A percentile compares a stretch with the other conserved stretches of the same genome.
Conservation (phyloP, 2,329 filamentous ascomycete species). For the Phialocephala sp. region DNA sequence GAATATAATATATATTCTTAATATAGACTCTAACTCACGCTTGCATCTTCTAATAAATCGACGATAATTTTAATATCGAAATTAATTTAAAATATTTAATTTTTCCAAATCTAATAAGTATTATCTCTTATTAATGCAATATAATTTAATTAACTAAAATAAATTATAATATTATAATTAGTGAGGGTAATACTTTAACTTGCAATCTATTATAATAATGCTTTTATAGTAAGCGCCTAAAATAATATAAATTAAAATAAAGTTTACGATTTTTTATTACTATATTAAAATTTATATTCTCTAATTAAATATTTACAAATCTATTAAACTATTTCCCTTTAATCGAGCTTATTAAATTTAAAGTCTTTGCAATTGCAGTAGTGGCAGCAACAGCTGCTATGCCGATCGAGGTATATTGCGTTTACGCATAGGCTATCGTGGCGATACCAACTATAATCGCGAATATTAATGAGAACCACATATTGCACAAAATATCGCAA, state of each 20-base stretch:
- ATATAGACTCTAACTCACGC: slow-evolving; percentile 68
- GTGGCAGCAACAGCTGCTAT: slow-evolving; percentile 30
- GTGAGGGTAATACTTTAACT: slow-evolving; percentile 65
- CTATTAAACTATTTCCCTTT: slow-evolving; percentile 75
- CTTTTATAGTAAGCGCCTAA: slow-evolving; percentile 43
- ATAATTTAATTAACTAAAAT: slow-evolving; percentile 80
- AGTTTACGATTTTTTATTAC: slow-evolving; percentile 64
- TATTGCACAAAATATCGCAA: slow-evolving; percentile 10
- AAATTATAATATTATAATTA: slow-evolving; percentile 67
- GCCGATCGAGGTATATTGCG: slow-evolving; percentile 31
- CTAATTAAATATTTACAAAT: slow-evolving; percentile 72
- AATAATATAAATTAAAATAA: background rate
- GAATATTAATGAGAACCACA: slow-evolving; percentile 20
- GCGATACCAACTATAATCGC: slow-evolving; percentile 7
- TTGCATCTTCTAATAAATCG: slow-evolving; percentile 54
- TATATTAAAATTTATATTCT: slow-evolving; percentile 73
- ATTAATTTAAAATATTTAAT: slow-evolving; percentile 62
- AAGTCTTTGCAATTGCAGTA: slow-evolving; percentile 64
- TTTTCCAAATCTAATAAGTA: slow-evolving; percentile 73
- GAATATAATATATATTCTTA: slow-evolving; percentile 77
- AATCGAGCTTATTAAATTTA: slow-evolving; percentile 65
- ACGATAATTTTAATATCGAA: slow-evolving; percentile 62
- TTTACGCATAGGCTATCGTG: slow-evolving; percentile 43
- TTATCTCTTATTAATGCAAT: slow-evolving; percentile 68
- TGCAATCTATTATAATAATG: slow-evolving; percentile 57